These are phyloP conservation scores for Cladosporium sphaerospermum DNA, from an alignment of 2,329 filamentous ascomycete species.

Conservation along the genomic window DNA sequence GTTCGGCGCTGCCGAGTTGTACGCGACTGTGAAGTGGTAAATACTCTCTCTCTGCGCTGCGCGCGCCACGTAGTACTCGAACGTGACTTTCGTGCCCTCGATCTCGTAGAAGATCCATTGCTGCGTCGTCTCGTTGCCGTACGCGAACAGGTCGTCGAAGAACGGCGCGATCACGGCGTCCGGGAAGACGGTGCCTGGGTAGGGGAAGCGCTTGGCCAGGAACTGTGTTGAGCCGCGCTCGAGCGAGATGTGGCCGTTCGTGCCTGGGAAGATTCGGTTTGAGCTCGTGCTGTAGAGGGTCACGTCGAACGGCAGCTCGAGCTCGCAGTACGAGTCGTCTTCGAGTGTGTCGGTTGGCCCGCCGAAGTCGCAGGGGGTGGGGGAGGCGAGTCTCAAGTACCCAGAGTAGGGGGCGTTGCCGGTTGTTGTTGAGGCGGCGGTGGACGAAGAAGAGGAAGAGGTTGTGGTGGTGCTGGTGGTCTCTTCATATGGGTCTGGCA, in stretches of 20 bases:
- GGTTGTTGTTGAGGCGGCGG: constrained; percentile 9
- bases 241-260: constrained; percentile 29
- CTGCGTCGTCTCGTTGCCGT: constrained; percentile 11
- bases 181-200: constrained; percentile 22
- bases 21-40: constrained; percentile 29
- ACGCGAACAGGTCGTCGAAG: constrained; percentile 30
- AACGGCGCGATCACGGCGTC: constrained; percentile 25
- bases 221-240: constrained; percentile 22
- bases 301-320: constrained; percentile 27
- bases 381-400: constrained; percentile 24
- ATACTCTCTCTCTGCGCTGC: constrained; percentile 11
- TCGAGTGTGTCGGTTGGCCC: constrained; percentile 22
- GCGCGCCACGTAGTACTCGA: constrained; percentile 27
- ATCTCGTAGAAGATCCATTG: constrained; percentile 31
- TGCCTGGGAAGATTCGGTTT: constrained; percentile 21
- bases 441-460: constrained; percentile 9
- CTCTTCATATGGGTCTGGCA: neutral
- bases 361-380: constrained; percentile 29
- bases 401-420: constrained; percentile 3
- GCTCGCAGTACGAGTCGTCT: constrained; percentile 30
- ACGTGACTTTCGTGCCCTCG: constrained; percentile 22
- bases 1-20: constrained; percentile 24
- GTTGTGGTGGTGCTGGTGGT: constrained; percentile 7
- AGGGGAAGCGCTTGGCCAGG: constrained; percentile 15
- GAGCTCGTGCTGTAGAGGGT: constrained; percentile 19